A percentile compares a stretch with the other conserved stretches of the same genome.
Evolutionary conservation across 352 stramenopile species (phyloP).

Genomic region (Globisporangium radiosum): DNA sequence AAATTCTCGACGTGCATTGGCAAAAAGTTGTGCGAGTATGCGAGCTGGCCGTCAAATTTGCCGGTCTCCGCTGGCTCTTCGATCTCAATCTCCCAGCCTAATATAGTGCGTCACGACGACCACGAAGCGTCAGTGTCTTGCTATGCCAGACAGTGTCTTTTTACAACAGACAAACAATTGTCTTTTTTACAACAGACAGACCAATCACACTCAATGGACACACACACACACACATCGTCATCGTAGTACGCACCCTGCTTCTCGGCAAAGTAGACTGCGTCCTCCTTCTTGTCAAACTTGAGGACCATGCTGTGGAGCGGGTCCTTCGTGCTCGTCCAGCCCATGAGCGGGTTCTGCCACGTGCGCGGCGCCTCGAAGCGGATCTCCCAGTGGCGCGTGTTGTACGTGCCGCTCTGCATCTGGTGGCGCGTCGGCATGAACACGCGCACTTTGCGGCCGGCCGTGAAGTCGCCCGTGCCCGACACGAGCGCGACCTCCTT

Average conservation of each 20-base stretch:
- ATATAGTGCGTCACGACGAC: background rate
- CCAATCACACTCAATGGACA: too few relatives aligned
- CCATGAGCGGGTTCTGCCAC: constrained; percentile 94
- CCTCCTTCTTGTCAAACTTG: constrained; percentile 86
- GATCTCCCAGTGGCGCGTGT: constrained; percentile 85
- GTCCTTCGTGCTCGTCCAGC: constrained; percentile 89
- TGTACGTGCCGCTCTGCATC: constrained; percentile 80
- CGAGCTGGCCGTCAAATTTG: constrained; percentile 72
- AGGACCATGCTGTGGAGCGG: constrained; percentile 77
- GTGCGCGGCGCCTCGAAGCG: constrained; percentile 62
- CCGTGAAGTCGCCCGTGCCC: constrained; percentile 52
- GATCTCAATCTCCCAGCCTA: constrained; percentile 79
- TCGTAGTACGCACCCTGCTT: constrained; percentile 41
- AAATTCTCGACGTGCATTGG: constrained; percentile 61
- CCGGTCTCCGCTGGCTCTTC: constrained; percentile 62
- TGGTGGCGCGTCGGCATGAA: constrained; percentile 76
- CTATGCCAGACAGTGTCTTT: too few relatives aligned
- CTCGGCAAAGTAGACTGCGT: constrained; percentile 74
- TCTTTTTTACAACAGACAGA: too few relatives aligned
- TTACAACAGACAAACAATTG: too few relatives aligned
- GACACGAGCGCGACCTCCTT: constrained; percentile 59
- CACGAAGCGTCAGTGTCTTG: background rate
- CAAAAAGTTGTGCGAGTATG: constrained; percentile 87
- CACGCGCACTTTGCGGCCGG: constrained; percentile 61
- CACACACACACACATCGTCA: background rate